Base-by-base conservation (phyloP, 495 filamentous ascomycete species). In the Penicillium ucsense region DNA sequence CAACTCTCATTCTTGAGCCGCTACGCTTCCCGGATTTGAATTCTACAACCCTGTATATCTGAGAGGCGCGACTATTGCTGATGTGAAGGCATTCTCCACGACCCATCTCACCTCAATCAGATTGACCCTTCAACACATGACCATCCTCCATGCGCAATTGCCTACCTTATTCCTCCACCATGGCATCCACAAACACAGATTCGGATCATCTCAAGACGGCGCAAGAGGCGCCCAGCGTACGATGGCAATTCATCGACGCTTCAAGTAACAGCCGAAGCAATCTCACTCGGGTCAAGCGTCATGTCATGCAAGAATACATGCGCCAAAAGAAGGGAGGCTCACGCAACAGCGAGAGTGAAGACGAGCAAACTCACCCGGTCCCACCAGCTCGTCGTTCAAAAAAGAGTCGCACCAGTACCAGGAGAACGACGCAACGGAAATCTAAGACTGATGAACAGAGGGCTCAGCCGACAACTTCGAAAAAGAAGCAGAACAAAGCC, bases 231-330 rank as follows among this genome's bases (percentile, higher is more conserved):
- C 36, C 49, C 38, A 50, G 53, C 29, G 53, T 52, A 36, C 62
- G 63, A 30, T 72, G 66, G 64, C 67, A 71, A 47, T 72, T 72
- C 43, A 72, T 72, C 49, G 66, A 72, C 38, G 45, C 60, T 45
- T 68, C 69, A 6, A 60, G 63, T 20, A 64, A 70, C 34, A 64
- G 60, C 48, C 61, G 66, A 35, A 60, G 55, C 45, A 72, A 71
- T 35, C 42, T 69, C 43, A 72, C 66, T 0, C 66, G 67, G 47
- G 69, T 72, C 29, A 70, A 70, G 38, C 66, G 67, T 10, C 69
- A 72, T 68, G 69, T 72, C 3, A 72, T 71, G 69, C 65, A 72
- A 48, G 66, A 72, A 35, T 71, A 65, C 50, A 70, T 71, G 59
- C 68, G 67, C 35, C 67, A 71, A 41, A 72, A 71, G 49, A 62